phyloP scores from a whole-genome alignment of 768 basidiomycete species.

The Kwoniella pini region DNA sequence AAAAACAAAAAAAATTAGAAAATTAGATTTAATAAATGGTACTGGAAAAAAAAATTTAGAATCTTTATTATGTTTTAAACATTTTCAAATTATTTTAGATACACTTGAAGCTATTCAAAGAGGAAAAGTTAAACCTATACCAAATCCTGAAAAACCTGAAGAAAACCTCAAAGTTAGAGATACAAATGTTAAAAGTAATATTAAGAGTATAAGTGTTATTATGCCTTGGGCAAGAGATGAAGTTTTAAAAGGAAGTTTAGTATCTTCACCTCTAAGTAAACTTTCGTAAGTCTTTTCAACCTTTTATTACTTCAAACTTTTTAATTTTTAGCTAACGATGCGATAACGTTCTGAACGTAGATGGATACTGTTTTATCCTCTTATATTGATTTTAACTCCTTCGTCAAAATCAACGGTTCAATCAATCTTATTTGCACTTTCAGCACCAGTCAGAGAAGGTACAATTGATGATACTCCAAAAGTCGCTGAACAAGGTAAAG shows the following conservation, averaged over 20 bases:
- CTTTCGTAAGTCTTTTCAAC: constrained; percentile 61
- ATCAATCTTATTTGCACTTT: constrained; percentile 75
- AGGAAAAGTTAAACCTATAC: constrained; percentile 54
- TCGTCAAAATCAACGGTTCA: constrained; percentile 68
- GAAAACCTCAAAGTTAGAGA: constrained; percentile 30
- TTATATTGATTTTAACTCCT: constrained; percentile 71
- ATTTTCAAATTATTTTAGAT: constrained; percentile 81
- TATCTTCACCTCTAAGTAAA: constrained; percentile 61
- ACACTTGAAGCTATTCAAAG: constrained; percentile 66
- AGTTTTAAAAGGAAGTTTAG: constrained; percentile 38
- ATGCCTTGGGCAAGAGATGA: constrained; percentile 49
- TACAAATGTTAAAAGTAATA: constrained; percentile 46
- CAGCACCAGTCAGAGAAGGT: constrained; percentile 47
- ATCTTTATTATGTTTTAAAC: constrained; percentile 59
- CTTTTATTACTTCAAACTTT: too few species aligned
- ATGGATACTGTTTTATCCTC: constrained; percentile 67
- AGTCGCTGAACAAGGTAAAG: constrained; percentile 17
- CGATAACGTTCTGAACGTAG: too few species aligned
- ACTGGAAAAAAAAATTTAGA: constrained; percentile 51
- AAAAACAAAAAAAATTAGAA: constrained; percentile 56
- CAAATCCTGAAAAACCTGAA: constrained; percentile 46
- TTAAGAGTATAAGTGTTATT: constrained; percentile 46
- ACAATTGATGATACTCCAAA: constrained; percentile 17
- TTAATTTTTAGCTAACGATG: too few species aligned
- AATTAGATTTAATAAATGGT: constrained; percentile 63